Base-by-base conservation (phyloP, 495 filamentous ascomycete species). In the Penicillium egyptiacum region DNA sequence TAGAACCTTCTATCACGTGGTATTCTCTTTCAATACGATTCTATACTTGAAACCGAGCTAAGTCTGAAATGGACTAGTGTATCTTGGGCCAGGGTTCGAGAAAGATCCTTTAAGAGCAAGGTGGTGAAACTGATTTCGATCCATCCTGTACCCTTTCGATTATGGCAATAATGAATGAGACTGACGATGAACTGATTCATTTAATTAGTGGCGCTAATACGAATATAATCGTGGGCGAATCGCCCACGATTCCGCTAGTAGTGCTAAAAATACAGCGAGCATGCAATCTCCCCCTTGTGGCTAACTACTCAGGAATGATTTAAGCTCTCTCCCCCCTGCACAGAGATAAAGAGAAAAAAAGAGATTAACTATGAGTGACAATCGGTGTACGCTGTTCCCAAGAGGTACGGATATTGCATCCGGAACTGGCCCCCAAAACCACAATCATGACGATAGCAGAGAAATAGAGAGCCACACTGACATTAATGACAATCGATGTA, bases 231-330 rank as follows among this genome's bases (percentile, higher is more conserved):
- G 19, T 43, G 19, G 41, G 19, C 41, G 19, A 22, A 9, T 43
- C 41, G 41, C 41, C 41, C 41, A 43, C 19, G 9, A 43, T 23
- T 43, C 41, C 19, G 41, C 41, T 43, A 43, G 19, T 43, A 43
- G 41, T 11, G 10, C 41, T 43, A 43, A 43, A 43, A 20, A 23
- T 43, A 43, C 14, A 43, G n/a, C 41, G 41, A 22, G n/a, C 19
- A 22, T 43, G 41, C n/a, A 43, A 43, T 19, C 4, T 43, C 19
- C 41, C 41, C 19, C 28, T 43, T 43, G 5, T 43, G 41, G 41
- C 41, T 22, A 23, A n/a, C 41, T 43, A 7, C n/a, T 43, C 41
- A 9, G 19, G 19, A 43, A 19, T 16, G 2, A 43, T 23, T 43
- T 43, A 43, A 43, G 41, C 41, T 43, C 41, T 43, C 41, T 22